Evolutionary conservation across 208 protist species (phyloP).

Genomic region (Leishmania braziliensis): DNA sequence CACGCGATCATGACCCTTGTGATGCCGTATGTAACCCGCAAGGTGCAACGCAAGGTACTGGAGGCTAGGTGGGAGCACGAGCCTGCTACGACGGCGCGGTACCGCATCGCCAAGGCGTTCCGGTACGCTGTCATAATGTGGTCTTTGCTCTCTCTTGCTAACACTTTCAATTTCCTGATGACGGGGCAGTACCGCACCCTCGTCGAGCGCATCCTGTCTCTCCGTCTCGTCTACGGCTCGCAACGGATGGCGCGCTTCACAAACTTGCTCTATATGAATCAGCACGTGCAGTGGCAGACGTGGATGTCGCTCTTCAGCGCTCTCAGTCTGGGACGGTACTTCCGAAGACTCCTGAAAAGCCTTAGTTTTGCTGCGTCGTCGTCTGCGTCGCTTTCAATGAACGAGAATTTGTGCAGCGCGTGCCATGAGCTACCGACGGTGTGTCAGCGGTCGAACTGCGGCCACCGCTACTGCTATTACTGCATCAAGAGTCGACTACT

Average conservation of each 20-base stretch:
- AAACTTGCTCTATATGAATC: slow-evolving; percentile 89
- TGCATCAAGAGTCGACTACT: slow-evolving; percentile 88
- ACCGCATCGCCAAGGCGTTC: slow-evolving; percentile 46
- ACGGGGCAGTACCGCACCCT: slow-evolving; percentile 87
- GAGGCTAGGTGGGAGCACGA: slow-evolving; percentile 83
- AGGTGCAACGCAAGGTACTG: slow-evolving; percentile 68
- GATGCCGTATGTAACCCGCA: slow-evolving; percentile 76
- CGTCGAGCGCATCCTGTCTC: slow-evolving; percentile 76
- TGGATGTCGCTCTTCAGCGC: slow-evolving; percentile 79
- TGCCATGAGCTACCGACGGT: slow-evolving; percentile 72
- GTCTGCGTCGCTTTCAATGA: slow-evolving; percentile 18
- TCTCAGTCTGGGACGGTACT: slow-evolving; percentile 72
- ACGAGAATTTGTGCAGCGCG: slow-evolving; percentile 73
- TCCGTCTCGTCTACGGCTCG: slow-evolving; percentile 87
- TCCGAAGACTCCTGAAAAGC: slow-evolving; percentile 52
- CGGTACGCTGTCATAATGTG: slow-evolving; percentile 51
- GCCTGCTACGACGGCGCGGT: slow-evolving; percentile 26
- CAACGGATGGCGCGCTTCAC: slow-evolving; percentile 81
- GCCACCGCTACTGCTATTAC: slow-evolving; percentile 93
- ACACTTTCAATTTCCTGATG: slow-evolving; percentile 87
- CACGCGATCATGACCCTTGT: slow-evolving; percentile 72
- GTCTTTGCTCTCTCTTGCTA: slow-evolving; percentile 68
- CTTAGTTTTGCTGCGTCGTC: slow-evolving; percentile 41
- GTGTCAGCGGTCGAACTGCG: slow-evolving; percentile 84
- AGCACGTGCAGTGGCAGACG: slow-evolving; percentile 84